Evolutionary conservation across 2,329 filamentous ascomycete genomes (phyloP).

Genomic region (Hansfordia pulvinata): DNA sequence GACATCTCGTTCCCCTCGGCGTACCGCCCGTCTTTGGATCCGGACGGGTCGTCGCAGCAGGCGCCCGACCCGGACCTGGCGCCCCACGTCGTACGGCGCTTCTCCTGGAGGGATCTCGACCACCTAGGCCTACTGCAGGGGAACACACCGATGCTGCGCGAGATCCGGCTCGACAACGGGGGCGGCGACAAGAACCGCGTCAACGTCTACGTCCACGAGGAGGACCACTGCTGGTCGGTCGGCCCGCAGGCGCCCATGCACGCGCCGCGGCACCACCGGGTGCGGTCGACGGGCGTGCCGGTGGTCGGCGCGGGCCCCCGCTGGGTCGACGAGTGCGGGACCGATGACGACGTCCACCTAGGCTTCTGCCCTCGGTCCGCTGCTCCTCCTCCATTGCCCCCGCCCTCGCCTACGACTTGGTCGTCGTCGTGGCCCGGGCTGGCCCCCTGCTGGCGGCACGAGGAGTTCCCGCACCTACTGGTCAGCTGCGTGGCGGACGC

Average conservation of each 20-base stretch:
- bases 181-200: too few species aligned
- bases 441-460: slow-evolving; percentile 39
- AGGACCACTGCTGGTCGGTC: slow-evolving; percentile 34
- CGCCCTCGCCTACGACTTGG: too few species aligned
- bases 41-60: slow-evolving; percentile 22
- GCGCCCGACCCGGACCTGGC: slow-evolving; percentile 16
- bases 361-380: slow-evolving; percentile 28
- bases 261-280: slow-evolving; percentile 28
- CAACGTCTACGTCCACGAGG: slow-evolving; percentile 42
- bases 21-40: slow-evolving; percentile 36
- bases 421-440: slow-evolving; percentile 15
- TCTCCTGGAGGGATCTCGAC: slow-evolving; percentile 35
- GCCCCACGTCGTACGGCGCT: slow-evolving; percentile 31
- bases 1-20: slow-evolving; percentile 35
- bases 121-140: slow-evolving; percentile 39
- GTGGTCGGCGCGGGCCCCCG: slow-evolving; percentile 33
- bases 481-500: slow-evolving; percentile 29
- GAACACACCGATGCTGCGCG: slow-evolving; percentile 31
- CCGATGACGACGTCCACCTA: slow-evolving; percentile 24
- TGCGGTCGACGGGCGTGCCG: slow-evolving; percentile 38
- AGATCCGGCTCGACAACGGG: slow-evolving; percentile 35
- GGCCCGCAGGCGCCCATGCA: slow-evolving; percentile 26
- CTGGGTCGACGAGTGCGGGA: slow-evolving; percentile 32
- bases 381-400: slow-evolving; percentile 1
- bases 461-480: slow-evolving; percentile 36